Conservation (phyloP, 2,329 filamentous ascomycete genomes). For the Hirsutella thompsonii region DNA sequence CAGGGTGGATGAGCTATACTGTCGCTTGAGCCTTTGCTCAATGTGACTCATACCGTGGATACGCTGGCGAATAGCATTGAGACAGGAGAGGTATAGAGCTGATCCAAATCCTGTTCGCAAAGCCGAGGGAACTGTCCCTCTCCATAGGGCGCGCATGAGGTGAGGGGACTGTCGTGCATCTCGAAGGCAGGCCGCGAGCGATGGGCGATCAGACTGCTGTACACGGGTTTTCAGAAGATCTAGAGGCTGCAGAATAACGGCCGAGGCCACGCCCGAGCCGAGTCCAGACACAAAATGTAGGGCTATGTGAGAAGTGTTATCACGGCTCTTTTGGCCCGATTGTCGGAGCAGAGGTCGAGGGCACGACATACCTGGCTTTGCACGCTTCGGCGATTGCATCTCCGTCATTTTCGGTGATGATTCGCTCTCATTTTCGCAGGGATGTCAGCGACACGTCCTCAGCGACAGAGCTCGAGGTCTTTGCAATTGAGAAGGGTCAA, state of each 20-base stretch:
- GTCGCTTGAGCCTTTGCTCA: conserved; percentile 9
- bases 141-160: conserved; percentile 65
- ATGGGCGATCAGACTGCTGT: conserved; percentile 67
- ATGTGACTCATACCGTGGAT: conserved; percentile 21
- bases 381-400: conserved; percentile 6
- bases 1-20: conserved; percentile 51
- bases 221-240: conserved; percentile 95
- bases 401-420: conserved; percentile 3
- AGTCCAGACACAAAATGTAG: conserved; percentile 87
- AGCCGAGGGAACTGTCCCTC: conserved; percentile 85
- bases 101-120: conserved; percentile 86
- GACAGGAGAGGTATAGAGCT: conserved; percentile 82
- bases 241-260: conserved; percentile 83
- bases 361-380: conserved; percentile 6
- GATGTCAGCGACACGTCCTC: too few relatives aligned
- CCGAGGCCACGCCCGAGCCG: conserved; percentile 74
- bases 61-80: conserved; percentile 70
- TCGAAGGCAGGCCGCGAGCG: conserved; percentile 33
- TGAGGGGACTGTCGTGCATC: conserved; percentile 43
- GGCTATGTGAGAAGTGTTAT: conserved; percentile 27
- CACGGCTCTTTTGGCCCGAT: background rate
- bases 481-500: too few relatives aligned
- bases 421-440: background rate
- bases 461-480: too few relatives aligned
- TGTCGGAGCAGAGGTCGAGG: background rate